Conservation (phyloP, 1,139 yeast species). For the Candida glucosophila region DNA sequence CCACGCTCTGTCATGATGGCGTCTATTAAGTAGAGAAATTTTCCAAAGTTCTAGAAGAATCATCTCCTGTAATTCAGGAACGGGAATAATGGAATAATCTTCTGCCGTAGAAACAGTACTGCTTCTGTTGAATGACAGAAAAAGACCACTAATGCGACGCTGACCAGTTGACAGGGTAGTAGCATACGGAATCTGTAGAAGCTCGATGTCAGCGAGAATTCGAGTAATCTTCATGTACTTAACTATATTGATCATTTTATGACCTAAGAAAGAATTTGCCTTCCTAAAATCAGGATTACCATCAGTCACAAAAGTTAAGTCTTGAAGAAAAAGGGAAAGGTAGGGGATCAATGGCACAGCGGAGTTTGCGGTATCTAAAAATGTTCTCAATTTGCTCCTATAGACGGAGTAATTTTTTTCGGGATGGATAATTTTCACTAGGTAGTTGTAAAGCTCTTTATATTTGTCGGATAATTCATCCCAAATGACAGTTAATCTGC, state of each 20-base stretch:
- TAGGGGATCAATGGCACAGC: constrained; percentile 77
- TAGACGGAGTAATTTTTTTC: constrained; percentile 75
- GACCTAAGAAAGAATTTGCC: constrained; percentile 49
- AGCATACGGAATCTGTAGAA: constrained; percentile 61
- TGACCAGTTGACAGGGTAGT: constrained; percentile 1
- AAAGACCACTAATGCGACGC: constrained; percentile 13
- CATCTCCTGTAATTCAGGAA: constrained; percentile 52
- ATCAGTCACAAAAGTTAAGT: constrained; percentile 78
- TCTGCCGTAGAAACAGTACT: constrained; percentile 10
- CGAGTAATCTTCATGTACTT: constrained; percentile 69
- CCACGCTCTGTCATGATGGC: constrained; percentile 66
- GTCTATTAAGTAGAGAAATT: constrained; percentile 48
- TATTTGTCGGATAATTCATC: constrained; percentile 56
- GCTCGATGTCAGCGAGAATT: constrained; percentile 70
- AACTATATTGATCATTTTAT: constrained; percentile 69
- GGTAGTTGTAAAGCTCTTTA: constrained; percentile 52
- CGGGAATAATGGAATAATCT: constrained; percentile 29
- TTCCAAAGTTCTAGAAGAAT: constrained; percentile 64
- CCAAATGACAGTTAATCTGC: constrained; percentile 66
- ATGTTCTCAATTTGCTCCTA: constrained; percentile 56
- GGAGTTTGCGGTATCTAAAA: constrained; percentile 43
- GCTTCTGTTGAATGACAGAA: constrained; percentile 4
- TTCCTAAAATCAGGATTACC: constrained; percentile 71
- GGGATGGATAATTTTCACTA: constrained; percentile 71
- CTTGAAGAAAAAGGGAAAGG: constrained; percentile 75